A percentile compares a stretch with the other conserved stretches of the same genome.
These are phyloP conservation scores for Rutstroemia sp. DNA, from an alignment of 2,329 filamentous ascomycete genomes.

Conservation along the genomic window DNA sequence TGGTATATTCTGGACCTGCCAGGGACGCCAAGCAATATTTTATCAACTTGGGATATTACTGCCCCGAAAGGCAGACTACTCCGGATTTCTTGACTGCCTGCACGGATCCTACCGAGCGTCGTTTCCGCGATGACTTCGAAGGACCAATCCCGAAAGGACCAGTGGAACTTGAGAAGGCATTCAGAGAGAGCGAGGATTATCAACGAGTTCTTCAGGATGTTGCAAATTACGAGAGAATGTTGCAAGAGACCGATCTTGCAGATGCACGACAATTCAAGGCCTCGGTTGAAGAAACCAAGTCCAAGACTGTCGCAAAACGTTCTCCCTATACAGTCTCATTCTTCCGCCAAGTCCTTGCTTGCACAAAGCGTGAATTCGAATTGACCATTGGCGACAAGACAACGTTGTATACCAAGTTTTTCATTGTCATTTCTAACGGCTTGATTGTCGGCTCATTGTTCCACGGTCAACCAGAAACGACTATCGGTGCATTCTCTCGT, in stretches of 20 bases:
- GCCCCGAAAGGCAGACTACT: slow-evolving; percentile 53
- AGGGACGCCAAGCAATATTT: slow-evolving; percentile 58
- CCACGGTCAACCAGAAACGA: slow-evolving; percentile 55
- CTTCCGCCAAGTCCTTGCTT: slow-evolving; percentile 58
- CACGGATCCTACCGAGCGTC: slow-evolving; percentile 65
- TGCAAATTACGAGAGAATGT: slow-evolving; percentile 48
- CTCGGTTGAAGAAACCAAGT: slow-evolving; percentile 59
- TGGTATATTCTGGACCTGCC: slow-evolving; percentile 58
- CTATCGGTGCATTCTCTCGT: slow-evolving; percentile 54
- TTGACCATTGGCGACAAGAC: slow-evolving; percentile 68
- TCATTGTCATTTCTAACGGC: slow-evolving; percentile 67
- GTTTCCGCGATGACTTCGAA: slow-evolving; percentile 54
- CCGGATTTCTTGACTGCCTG: slow-evolving; percentile 72
- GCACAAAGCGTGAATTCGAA: slow-evolving; percentile 71
- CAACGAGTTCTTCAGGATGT: slow-evolving; percentile 54
- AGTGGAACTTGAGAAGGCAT: slow-evolving; percentile 56
- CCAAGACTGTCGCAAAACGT: slow-evolving; percentile 58
- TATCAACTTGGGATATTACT: slow-evolving; percentile 54
- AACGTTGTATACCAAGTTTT: slow-evolving; percentile 69
- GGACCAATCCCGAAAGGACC: slow-evolving; percentile 53
- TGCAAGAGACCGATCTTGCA: slow-evolving; percentile 48
- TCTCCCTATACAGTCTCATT: slow-evolving; percentile 74
- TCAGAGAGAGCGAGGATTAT: slow-evolving; percentile 55
- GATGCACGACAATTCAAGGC: slow-evolving; percentile 59
- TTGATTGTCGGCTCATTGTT: slow-evolving; percentile 76